Conservation (phyloP, 2,329 filamentous ascomycete genomes). For the Claviceps sp. region DNA sequence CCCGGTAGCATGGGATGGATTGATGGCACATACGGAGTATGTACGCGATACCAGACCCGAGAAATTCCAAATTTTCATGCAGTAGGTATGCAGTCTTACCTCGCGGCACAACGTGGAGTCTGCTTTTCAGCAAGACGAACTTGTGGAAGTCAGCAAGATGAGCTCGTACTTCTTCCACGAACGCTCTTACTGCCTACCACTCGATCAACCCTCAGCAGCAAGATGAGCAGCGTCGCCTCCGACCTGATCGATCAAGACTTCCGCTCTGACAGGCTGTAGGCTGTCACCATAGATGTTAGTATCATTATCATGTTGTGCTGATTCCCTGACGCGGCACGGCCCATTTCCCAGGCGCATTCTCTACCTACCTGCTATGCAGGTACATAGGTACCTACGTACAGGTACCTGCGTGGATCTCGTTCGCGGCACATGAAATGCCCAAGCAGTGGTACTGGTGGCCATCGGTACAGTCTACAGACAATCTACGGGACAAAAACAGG, state of each 20-base stretch:
- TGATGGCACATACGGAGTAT: neutral
- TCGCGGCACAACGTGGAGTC: neutral
- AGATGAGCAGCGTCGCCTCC: neutral
- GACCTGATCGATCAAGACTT: neutral
- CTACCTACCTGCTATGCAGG: too few relatives aligned
- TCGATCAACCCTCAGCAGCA: neutral
- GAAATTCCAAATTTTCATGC: neutral
- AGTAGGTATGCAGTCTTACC: neutral
- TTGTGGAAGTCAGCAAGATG: neutral
- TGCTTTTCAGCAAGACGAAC: neutral
- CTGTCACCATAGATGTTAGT: neutral
- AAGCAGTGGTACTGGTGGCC: neutral
- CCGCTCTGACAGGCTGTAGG: neutral
- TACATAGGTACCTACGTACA: too few relatives aligned
- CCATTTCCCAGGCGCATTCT: too few relatives aligned
- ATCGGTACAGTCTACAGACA: neutral
- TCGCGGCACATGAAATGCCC: too few relatives aligned
- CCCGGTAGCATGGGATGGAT: neutral
- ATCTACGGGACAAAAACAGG: neutral
- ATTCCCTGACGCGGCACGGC: neutral
- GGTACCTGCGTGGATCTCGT: too few relatives aligned
- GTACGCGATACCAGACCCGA: neutral
- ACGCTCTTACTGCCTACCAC: too few relatives aligned
- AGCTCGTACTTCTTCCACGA: too few relatives aligned
- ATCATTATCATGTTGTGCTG: neutral